Evolutionary conservation across 2,329 filamentous ascomycete genomes (phyloP), one percentile per base, ranked within the genome.

Genomic region (Chaetomium strumarium): DNA sequence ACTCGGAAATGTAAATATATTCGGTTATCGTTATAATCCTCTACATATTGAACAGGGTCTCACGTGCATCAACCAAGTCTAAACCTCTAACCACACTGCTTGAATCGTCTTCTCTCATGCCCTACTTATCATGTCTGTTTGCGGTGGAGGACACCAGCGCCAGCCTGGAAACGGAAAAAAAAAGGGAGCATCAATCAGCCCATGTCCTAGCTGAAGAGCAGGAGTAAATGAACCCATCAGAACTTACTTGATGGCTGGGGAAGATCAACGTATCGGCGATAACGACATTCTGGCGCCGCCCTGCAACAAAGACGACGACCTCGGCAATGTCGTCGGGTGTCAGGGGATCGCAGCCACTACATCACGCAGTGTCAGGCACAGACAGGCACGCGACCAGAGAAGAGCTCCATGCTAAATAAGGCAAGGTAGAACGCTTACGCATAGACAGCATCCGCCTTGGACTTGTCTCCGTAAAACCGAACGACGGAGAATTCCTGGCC

Each of bases 301-400:
- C 86, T 4, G 87, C 90, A 2, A 86, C 78, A 66, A 96, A 96
- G 8, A 96, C 90, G 33, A 96, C 77, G 30, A 95, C 78, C 72
- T 96, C 91, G 12, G 91, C 91, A 64, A 96, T 90, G 65, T 96
- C 91, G 46, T 93, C 88, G 0, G 88, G 87, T 0, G 90, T 95
- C 61, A 96, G 75, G 38, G 91, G 90, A 60, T 95, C 87, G 60
- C 81, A 85, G 47, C 85, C 86, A 53, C 84, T 87, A 45, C n/a
- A 53, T 14, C 11, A 14, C 9, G 14, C 31, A 49, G 20, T 13
- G n/a, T 42, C 44, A 34, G 42, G 1, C 14, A 7, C 2, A 7
- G 1, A 20, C 5, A 36, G 34, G 11, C 13, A 36, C 12, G 30
- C 30, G 33, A 14, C 33, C 33, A 6, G 3, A 34, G 11, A 10